phyloP scores from a whole-genome alignment of 2,329 filamentous ascomycete species.

The Huntiella decipiens region DNA sequence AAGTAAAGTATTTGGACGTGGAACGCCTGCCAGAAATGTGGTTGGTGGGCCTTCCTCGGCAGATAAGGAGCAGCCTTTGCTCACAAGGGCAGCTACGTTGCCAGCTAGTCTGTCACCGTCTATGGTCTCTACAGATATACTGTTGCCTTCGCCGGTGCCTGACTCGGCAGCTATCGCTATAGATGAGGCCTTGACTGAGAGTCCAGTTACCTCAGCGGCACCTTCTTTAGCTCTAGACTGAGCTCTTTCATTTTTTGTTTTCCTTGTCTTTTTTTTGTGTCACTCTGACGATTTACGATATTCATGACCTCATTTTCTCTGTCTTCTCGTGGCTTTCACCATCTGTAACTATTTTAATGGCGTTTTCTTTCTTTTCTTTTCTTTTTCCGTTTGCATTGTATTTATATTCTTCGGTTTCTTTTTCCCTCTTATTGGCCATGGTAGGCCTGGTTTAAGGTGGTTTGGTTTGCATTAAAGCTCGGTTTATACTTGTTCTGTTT shows the following conservation, averaged over 20 bases:
- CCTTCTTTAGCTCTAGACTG: too few relatives aligned
- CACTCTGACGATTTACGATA: slow-evolving; percentile 13
- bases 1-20: slow-evolving; percentile 37
- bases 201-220: too few relatives aligned
- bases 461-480: too few relatives aligned
- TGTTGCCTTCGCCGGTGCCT: too few relatives aligned
- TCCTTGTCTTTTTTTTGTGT: slow-evolving; percentile 13
- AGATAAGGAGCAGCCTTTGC: slow-evolving; percentile 25
- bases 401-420: background rate
- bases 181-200: too few relatives aligned
- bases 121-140: too few relatives aligned
- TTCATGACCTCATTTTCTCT: slow-evolving; percentile 14
- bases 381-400: slow-evolving; percentile 1
- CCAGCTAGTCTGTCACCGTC: too few relatives aligned
- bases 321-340: background rate
- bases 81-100: too few relatives aligned
- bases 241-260: slow-evolving; percentile 11
- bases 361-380: slow-evolving; percentile 3
- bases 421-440: background rate
- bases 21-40: slow-evolving; percentile 24
- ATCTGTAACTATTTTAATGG: background rate
- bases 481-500: too few relatives aligned
- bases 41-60: slow-evolving; percentile 34
- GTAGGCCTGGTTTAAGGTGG: too few relatives aligned
- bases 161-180: too few relatives aligned